These are phyloP conservation scores for Kodamaea leandrae DNA, from an alignment of 805 yeast species.

Conservation along the genomic window DNA sequence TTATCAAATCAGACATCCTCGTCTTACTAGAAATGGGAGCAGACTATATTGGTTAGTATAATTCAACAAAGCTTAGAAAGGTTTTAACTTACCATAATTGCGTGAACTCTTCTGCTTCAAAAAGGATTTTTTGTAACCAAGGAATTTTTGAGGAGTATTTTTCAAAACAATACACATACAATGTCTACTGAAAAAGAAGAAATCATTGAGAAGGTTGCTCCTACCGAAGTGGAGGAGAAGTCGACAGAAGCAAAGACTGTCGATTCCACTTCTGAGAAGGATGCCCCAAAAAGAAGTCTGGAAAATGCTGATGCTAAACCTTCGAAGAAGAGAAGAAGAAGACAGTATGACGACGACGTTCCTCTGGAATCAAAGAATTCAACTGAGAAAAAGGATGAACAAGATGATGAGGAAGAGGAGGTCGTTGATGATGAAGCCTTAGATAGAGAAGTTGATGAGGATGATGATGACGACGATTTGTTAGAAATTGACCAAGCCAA, in stretches of 20 bases:
- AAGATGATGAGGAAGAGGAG: slow-evolving; percentile 44
- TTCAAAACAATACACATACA: slow-evolving; percentile 2
- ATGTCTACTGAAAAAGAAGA: slow-evolving; percentile 10
- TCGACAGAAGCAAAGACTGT: neutral
- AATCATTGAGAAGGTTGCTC: slow-evolving; percentile 12
- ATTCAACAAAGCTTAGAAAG: too few relatives aligned
- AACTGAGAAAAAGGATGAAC: slow-evolving; percentile 28
- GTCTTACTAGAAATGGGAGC: slow-evolving; percentile 30
- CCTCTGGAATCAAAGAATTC: slow-evolving; percentile 35
- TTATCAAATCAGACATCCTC: slow-evolving; percentile 61
- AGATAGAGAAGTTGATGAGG: slow-evolving; percentile 57
- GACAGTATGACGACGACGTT: slow-evolving; percentile 56
- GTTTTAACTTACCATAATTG: slow-evolving; percentile 6
- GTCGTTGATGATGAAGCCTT: slow-evolving; percentile 48
- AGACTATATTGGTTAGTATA: slow-evolving; percentile 10
- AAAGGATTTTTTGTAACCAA: slow-evolving; percentile 3
- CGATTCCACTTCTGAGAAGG: slow-evolving; percentile 10
- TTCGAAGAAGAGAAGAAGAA: slow-evolving; percentile 55
- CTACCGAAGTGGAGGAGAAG: slow-evolving; percentile 27
- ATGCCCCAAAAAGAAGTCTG: slow-evolving; percentile 13
- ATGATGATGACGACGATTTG: slow-evolving; percentile 74
- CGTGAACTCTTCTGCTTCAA: neutral
- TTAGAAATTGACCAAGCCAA: slow-evolving; percentile 78
- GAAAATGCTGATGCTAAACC: slow-evolving; percentile 21
- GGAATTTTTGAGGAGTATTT: slow-evolving; percentile 1